Conservation (phyloP, 2,329 filamentous ascomycete genomes). For the Pseudocercospora macadamiae region DNA sequence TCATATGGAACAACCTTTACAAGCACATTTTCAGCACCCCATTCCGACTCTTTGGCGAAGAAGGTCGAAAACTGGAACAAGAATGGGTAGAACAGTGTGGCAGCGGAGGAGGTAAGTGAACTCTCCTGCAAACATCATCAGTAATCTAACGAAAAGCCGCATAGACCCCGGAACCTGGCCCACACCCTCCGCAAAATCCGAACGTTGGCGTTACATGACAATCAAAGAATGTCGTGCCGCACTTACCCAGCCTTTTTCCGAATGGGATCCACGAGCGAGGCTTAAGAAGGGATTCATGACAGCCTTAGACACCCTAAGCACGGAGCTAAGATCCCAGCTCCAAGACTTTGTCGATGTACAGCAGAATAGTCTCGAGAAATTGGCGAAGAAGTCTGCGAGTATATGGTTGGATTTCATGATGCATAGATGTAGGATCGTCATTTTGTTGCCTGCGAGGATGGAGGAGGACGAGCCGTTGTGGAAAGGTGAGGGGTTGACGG, state of each 20-base stretch:
- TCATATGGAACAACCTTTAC: conserved; percentile 2
- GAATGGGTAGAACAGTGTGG: conserved; percentile 4
- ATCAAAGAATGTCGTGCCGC: conserved; percentile 2
- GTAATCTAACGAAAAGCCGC: too few species aligned
- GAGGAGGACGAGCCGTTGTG: too few species aligned
- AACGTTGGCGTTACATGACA: conserved; percentile 11
- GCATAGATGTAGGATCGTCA: conserved; percentile 6
- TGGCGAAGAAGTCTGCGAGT: background rate
- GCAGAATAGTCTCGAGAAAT: background rate
- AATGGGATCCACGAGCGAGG: conserved; percentile 4
- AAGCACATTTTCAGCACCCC: conserved; percentile 2
- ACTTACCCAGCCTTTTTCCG: background rate
- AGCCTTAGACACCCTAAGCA: background rate
- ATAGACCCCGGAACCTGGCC: too few species aligned
- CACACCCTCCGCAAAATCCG: background rate
- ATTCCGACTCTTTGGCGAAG: conserved; percentile 6
- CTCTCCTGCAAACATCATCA: background rate
- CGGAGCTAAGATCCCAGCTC: background rate
- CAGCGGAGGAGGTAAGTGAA: background rate
- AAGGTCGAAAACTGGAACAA: background rate
- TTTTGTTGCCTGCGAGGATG: too few species aligned
- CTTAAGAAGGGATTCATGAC: background rate
- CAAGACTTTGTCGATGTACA: background rate
- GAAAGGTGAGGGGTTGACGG: background rate
- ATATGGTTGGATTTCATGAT: conserved; percentile 11